A percentile compares a stretch with the other conserved stretches of the same genome.
Conservation (phyloP, 1,139 yeast genomes). For the Barnettozyma hawaiiensis region DNA sequence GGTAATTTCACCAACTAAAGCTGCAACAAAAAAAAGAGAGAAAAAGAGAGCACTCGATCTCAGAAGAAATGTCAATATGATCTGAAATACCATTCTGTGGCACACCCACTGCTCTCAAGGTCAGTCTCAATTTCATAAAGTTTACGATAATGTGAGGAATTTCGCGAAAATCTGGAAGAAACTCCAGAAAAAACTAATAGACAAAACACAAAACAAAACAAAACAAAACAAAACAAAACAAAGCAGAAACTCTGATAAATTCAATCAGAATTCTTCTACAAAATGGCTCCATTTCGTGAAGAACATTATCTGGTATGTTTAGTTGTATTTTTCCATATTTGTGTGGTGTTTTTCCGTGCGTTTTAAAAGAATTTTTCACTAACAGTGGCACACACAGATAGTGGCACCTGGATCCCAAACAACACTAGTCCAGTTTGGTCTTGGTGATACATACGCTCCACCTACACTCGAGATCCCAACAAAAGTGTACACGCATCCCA, state of each 20-base stretch:
- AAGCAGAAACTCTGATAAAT: not conserved
- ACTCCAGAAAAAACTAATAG: not conserved
- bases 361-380: too few relatives aligned
- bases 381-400: slow-evolving; percentile 32
- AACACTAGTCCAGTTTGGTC: slow-evolving; percentile 76
- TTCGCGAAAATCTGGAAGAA: not conserved
- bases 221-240: not conserved
- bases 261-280: not conserved
- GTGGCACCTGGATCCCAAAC: slow-evolving; percentile 77
- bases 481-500: slow-evolving; percentile 53
- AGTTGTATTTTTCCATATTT: too few relatives aligned
- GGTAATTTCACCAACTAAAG: slow-evolving; percentile 5
- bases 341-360: too few relatives aligned
- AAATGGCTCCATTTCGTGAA: slow-evolving; percentile 44
- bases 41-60: too few relatives aligned
- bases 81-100: too few relatives aligned
- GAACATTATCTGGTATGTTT: slow-evolving; percentile 36
- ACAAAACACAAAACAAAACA: not conserved
- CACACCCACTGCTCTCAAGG: too few relatives aligned
- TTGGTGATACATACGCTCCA: slow-evolving; percentile 72
- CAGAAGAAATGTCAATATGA: too few relatives aligned
- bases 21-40: not conserved
- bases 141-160: too few relatives aligned
- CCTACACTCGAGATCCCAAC: slow-evolving; percentile 76
- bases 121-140: too few relatives aligned